These are phyloP conservation scores for Fusarium papillatum DNA, from an alignment of 2,329 filamentous ascomycete species.

Conservation along the genomic window DNA sequence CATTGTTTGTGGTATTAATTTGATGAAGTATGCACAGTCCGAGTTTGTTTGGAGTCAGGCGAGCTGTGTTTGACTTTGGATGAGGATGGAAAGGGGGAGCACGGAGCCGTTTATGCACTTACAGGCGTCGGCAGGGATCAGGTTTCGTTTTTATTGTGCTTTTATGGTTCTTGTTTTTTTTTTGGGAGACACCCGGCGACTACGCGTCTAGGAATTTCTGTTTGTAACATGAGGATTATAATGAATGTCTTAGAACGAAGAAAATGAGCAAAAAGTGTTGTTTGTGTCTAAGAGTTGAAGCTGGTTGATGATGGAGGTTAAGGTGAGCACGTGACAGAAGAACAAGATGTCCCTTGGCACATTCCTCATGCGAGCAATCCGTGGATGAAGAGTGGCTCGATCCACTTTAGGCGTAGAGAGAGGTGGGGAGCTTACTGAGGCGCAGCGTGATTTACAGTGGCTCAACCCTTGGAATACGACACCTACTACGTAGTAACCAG, in stretches of 20 bases:
- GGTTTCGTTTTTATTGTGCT: slow-evolving; percentile 34
- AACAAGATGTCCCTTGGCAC: slow-evolving; percentile 20
- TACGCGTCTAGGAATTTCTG: slow-evolving; percentile 39
- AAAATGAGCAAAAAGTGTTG: background rate
- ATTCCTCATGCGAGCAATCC: slow-evolving; percentile 19
- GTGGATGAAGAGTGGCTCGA: slow-evolving; percentile 8
- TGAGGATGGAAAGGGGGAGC: slow-evolving; percentile 36
- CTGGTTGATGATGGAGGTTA: background rate
- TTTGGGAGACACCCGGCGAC: slow-evolving; percentile 37
- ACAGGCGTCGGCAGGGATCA: slow-evolving; percentile 42
- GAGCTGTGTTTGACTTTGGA: slow-evolving; percentile 33
- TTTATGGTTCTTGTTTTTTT: slow-evolving; percentile 20
- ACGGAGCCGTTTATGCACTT: slow-evolving; percentile 46
- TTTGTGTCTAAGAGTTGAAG: background rate
- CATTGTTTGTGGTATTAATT: slow-evolving; percentile 41
- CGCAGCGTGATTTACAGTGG: slow-evolving; percentile 43
- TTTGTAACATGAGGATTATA: slow-evolving; percentile 40
- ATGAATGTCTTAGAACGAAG: slow-evolving; percentile 40
- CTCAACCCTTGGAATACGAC: slow-evolving; percentile 26
- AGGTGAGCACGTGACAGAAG: slow-evolving; percentile 33
- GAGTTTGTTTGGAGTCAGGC: slow-evolving; percentile 41
- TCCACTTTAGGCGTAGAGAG: slow-evolving; percentile 27
- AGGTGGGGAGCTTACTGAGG: slow-evolving; percentile 39
- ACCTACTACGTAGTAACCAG: slow-evolving; percentile 7
- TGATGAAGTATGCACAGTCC: slow-evolving; percentile 31